Evolutionary conservation across 768 basidiomycete genomes (phyloP).

Genomic region (Podaxis sp.): DNA sequence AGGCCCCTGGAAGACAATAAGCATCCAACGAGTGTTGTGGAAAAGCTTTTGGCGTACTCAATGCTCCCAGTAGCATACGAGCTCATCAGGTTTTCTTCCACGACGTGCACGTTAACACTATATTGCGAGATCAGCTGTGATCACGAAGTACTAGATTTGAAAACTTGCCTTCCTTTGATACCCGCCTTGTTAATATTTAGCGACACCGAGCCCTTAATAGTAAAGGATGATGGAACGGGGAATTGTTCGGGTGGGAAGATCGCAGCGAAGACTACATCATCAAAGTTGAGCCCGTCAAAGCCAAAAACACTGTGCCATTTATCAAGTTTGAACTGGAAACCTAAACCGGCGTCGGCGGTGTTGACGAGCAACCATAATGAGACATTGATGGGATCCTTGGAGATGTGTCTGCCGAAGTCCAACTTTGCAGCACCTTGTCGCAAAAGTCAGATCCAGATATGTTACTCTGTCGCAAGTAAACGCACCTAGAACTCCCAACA

Average conservation of each 20-base stretch:
- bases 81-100: not conserved
- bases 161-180: no score
- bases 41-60: not conserved
- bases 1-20: not conserved
- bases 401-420: not conserved
- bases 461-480: not conserved
- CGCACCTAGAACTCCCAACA: not conserved
- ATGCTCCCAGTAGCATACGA: not conserved
- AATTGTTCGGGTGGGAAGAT: not conserved
- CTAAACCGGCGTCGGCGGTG: not conserved
- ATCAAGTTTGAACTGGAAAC: not conserved
- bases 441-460: not conserved
- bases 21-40: not conserved
- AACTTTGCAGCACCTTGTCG: not conserved
- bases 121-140: no score
- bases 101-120: not conserved
- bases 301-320: not conserved
- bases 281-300: not conserved
- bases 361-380: not conserved
- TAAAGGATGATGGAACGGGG: not conserved
- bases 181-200: not conserved
- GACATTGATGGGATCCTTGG: not conserved
- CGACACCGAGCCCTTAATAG: not conserved
- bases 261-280: not conserved
- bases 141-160: no score